phyloP scores from a whole-genome alignment of 208 protist species.

The Trypanosoma mega region DNA sequence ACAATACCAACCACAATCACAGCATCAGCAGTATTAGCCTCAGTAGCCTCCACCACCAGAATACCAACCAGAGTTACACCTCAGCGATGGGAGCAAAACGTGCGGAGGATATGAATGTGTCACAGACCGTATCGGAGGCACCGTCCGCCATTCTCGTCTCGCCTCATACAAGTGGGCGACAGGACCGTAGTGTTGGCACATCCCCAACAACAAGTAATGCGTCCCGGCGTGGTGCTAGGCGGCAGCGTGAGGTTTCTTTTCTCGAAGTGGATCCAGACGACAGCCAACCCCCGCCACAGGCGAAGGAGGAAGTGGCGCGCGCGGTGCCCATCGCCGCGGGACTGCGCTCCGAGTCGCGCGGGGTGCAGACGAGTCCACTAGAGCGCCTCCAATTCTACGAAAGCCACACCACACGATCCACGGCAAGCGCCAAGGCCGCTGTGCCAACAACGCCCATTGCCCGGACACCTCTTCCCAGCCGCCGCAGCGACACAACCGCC shows the following conservation, averaged over 20 bases:
- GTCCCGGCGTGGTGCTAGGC: background rate
- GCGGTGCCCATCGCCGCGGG: background rate
- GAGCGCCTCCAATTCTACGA: background rate
- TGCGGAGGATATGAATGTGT: no score
- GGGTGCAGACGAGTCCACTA: constrained; percentile 46
- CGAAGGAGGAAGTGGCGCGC: background rate
- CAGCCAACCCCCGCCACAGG: background rate
- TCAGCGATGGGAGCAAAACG: no score
- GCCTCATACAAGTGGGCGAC: no score
- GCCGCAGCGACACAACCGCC: no score
- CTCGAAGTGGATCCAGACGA: background rate
- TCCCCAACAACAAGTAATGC: constrained; percentile 12
- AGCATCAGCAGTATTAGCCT: background rate
- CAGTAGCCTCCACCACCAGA: no score
- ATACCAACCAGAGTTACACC: no score
- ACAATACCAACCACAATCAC: background rate
- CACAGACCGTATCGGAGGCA: background rate
- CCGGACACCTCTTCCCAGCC: no score
- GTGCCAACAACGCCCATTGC: no score
- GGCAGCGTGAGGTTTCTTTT: constrained; percentile 20
- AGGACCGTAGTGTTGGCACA: constrained; percentile 23
- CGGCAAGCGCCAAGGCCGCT: no score
- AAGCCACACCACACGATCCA: no score
- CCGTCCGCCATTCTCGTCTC: constrained; percentile 7
- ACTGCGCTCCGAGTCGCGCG: constrained; percentile 39